A percentile compares a stretch with the other conserved stretches of the same genome.
These are phyloP conservation scores for Podaxis sp. DNA, from an alignment of 768 basidiomycete genomes.

Conservation along the genomic window DNA sequence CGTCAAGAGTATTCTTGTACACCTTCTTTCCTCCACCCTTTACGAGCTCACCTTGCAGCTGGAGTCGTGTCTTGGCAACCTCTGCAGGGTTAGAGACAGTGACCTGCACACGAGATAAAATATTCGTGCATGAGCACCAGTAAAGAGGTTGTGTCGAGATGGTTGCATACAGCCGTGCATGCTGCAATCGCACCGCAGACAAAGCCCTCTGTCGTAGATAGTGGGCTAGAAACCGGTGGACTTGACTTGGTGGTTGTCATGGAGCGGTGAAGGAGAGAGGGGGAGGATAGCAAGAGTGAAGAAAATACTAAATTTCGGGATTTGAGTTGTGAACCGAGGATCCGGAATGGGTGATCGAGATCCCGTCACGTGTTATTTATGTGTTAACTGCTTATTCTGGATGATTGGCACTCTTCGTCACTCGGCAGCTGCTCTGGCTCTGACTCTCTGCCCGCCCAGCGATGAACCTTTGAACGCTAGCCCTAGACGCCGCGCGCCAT, in stretches of 20 bases:
- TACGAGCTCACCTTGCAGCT: slow-evolving; percentile 93
- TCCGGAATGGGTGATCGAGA: slow-evolving; percentile 5
- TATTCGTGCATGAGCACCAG: slow-evolving; percentile 14
- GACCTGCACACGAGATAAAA: slow-evolving; percentile 42
- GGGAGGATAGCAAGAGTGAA: neutral
- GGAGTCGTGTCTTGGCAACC: slow-evolving; percentile 92
- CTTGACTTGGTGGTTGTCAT: slow-evolving; percentile 19
- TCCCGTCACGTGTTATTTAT: slow-evolving; percentile 10
- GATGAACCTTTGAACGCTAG: slow-evolving; percentile 13
- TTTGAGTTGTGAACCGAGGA: neutral
- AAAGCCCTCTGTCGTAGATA: slow-evolving; percentile 81
- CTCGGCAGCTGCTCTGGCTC: neutral
- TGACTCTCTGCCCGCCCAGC: neutral
- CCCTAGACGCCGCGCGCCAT: slow-evolving; percentile 19
- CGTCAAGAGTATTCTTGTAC: slow-evolving; percentile 88
- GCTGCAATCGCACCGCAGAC: slow-evolving; percentile 89
- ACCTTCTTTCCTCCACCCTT: slow-evolving; percentile 71
- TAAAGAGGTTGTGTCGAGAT: neutral
- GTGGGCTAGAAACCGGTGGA: slow-evolving; percentile 21
- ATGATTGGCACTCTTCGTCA: neutral
- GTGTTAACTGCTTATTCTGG: neutral
- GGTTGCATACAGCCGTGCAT: slow-evolving; percentile 72
- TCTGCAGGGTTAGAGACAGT: slow-evolving; percentile 79
- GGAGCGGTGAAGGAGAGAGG: neutral
- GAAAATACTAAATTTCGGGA: neutral